These are phyloP conservation scores for Clathrus columnatus DNA, from an alignment of 768 basidiomycete species.

Conservation along the genomic window DNA sequence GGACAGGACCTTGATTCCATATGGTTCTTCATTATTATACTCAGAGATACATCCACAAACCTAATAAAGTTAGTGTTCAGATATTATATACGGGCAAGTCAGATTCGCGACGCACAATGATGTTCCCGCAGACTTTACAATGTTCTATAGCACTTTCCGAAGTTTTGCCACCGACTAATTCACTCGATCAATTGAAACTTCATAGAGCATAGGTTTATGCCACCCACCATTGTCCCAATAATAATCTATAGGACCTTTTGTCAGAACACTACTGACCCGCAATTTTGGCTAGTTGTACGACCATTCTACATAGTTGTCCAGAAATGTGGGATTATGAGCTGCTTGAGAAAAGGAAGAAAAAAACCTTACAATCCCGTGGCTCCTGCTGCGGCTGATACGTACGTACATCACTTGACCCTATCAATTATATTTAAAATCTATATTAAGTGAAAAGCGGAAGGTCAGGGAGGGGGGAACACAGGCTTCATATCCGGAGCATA, in stretches of 20 bases:
- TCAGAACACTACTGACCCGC: conserved; percentile 40
- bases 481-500: not conserved
- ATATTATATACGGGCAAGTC: not conserved
- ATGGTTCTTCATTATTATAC: conserved; percentile 21
- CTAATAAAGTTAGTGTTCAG: not conserved
- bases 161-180: conserved; percentile 44
- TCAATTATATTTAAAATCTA: too few species aligned
- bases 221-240: conserved; percentile 18
- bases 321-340: too few species aligned
- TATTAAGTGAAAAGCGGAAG: too few species aligned
- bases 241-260: conserved; percentile 50
- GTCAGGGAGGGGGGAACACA: not conserved
- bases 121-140: conserved; percentile 35
- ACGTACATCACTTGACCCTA: conserved; percentile 28
- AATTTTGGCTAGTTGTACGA: conserved; percentile 34
- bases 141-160: conserved; percentile 46
- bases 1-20: conserved; percentile 13
- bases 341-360: too few species aligned
- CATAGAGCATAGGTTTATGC: not conserved
- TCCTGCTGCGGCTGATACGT: conserved; percentile 26
- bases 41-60: conserved; percentile 24
- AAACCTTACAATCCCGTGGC: conserved; percentile 25
- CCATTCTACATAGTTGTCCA: conserved; percentile 19
- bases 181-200: not conserved
- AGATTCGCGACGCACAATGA: too few species aligned